Evolutionary conservation across 1,284 basidiomycete genomes (phyloP).

Genomic region (Microstroma glucosiphilum): DNA sequence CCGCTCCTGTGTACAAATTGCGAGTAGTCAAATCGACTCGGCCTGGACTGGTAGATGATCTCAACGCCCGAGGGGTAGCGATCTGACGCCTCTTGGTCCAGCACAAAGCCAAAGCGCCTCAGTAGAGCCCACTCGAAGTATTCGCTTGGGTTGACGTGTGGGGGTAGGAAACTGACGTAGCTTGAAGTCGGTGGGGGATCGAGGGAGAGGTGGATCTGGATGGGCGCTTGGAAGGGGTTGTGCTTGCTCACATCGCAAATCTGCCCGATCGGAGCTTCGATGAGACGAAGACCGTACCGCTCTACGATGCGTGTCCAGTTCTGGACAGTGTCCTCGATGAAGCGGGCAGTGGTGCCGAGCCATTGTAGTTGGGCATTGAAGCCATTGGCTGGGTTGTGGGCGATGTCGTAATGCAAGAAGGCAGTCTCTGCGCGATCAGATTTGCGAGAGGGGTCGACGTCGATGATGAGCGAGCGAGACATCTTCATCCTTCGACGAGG

Average conservation of each 20-base stretch:
- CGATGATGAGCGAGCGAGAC: slow-evolving; percentile 41
- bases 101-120: slow-evolving; percentile 42
- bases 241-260: slow-evolving; percentile 45
- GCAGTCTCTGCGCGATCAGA: slow-evolving; percentile 44
- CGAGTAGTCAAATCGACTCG: slow-evolving; percentile 41
- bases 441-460: slow-evolving; percentile 39
- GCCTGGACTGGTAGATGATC: slow-evolving; percentile 43
- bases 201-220: slow-evolving; percentile 41
- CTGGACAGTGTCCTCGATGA: slow-evolving; percentile 81
- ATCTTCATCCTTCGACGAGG: slow-evolving; percentile 23
- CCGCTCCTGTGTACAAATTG: slow-evolving; percentile 48
- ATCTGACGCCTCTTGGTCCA: slow-evolving; percentile 45
- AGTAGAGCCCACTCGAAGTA: slow-evolving; percentile 47
- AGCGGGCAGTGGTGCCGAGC: slow-evolving; percentile 92
- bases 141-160: slow-evolving; percentile 21
- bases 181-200: slow-evolving; percentile 34
- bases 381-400: slow-evolving; percentile 50
- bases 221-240: slow-evolving; percentile 47
- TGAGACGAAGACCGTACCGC: slow-evolving; percentile 80
- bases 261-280: slow-evolving; percentile 60
- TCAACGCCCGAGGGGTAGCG: slow-evolving; percentile 35
- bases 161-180: slow-evolving; percentile 28
- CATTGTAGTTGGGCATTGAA: slow-evolving; percentile 73
- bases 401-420: slow-evolving; percentile 46
- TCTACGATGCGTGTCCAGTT: slow-evolving; percentile 80